phyloP scores from a whole-genome alignment of 2,329 filamentous ascomycete species.

The Stromatinia cepivora region DNA sequence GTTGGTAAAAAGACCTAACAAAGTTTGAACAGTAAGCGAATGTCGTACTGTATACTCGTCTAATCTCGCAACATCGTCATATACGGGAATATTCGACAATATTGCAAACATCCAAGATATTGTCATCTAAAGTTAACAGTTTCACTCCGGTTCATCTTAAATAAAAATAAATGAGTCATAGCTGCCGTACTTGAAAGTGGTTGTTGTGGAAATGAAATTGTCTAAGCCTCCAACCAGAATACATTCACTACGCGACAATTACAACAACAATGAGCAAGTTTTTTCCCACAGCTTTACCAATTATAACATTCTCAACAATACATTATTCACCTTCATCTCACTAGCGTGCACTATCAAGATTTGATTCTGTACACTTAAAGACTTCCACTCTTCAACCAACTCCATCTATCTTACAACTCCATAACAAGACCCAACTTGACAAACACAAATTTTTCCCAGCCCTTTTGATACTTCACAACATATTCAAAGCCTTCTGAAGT shows the following conservation, averaged over 20 bases:
- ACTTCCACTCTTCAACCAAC: neutral
- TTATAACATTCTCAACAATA: neutral
- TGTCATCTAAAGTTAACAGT: neutral
- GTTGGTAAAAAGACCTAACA: neutral
- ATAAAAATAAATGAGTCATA: neutral
- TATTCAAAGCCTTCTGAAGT: neutral
- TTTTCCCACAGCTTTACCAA: neutral
- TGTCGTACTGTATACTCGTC: neutral
- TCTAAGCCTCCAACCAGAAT: neutral
- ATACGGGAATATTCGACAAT: neutral
- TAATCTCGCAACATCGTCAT: neutral
- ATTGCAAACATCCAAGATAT: neutral
- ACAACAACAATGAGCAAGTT: neutral
- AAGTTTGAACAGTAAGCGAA: constrained; percentile 3
- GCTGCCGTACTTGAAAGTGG: neutral
- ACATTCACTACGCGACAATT: neutral
- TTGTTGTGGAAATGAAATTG: constrained; percentile 1
- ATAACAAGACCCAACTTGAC: neutral
- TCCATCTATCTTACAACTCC: neutral
- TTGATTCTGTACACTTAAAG: neutral
- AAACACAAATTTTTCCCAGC: no score
- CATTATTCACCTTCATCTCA: neutral
- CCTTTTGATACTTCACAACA: neutral
- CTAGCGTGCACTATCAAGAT: neutral
- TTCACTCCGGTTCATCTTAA: neutral